Conservation (phyloP, 2,329 filamentous ascomycete species). For the Nothomitra cinnamomea region DNA sequence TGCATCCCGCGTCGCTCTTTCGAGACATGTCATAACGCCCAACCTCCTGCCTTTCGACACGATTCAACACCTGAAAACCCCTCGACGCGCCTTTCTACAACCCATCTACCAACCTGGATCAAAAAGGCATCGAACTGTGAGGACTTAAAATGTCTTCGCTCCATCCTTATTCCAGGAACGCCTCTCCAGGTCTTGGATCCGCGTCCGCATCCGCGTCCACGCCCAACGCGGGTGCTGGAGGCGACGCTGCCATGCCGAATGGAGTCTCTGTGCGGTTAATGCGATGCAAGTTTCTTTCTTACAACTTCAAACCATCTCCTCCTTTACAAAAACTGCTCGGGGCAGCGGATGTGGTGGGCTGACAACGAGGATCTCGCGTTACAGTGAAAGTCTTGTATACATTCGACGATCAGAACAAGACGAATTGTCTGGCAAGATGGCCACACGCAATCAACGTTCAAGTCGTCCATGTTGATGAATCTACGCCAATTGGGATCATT, state of each 20-base stretch:
- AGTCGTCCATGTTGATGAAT: slow-evolving; percentile 64
- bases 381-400: slow-evolving; percentile 94
- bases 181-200: slow-evolving; percentile 7
- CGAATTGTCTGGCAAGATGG: slow-evolving; percentile 77
- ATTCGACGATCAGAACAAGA: slow-evolving; percentile 76
- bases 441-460: slow-evolving; percentile 65
- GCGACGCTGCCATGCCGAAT: slow-evolving; percentile 21
- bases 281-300: slow-evolving; percentile 36
- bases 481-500: slow-evolving; percentile 66
- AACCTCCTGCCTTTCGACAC: background rate
- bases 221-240: slow-evolving; percentile 18
- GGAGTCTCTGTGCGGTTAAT: slow-evolving; percentile 45
- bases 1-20: too few species aligned
- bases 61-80: background rate
- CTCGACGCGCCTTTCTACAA: background rate
- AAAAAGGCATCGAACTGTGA: background rate
- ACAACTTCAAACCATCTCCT: too few species aligned
- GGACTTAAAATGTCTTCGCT: slow-evolving; percentile 8
- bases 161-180: slow-evolving; percentile 8
- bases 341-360: slow-evolving; percentile 23
- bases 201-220: slow-evolving; percentile 15
- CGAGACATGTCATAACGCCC: too few species aligned
- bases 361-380: slow-evolving; percentile 7
- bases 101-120: background rate
- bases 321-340: slow-evolving; percentile 1